Percentiles rank a stretch among this genome's conserved stretches.
Conservation (phyloP, 352 stramenopile species). For the Aphanomyces euteiches region DNA sequence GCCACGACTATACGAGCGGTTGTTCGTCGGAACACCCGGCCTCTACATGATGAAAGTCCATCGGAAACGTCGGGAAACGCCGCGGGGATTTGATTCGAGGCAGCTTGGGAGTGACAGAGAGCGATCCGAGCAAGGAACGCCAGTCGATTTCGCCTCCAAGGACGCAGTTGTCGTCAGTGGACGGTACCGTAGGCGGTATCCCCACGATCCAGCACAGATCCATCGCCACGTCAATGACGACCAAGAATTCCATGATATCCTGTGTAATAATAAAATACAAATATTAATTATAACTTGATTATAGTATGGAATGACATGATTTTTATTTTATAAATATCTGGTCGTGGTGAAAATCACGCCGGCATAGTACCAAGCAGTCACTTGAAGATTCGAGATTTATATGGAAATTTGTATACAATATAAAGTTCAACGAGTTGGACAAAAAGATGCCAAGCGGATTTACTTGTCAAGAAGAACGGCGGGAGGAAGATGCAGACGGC, state of each 20-base stretch:
- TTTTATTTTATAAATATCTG: constrained; percentile 3
- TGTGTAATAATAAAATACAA: background rate
- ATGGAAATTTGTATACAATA: background rate
- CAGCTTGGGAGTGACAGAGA: background rate
- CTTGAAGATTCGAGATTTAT: background rate
- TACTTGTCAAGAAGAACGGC: background rate
- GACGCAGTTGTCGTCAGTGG: background rate
- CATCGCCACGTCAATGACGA: background rate
- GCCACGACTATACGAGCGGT: background rate
- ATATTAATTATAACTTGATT: background rate
- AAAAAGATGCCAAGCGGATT: background rate
- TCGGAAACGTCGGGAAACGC: background rate
- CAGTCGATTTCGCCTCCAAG: background rate
- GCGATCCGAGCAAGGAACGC: background rate
- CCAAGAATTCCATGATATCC: background rate
- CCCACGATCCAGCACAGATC: background rate
- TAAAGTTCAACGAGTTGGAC: background rate
- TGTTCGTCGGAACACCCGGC: background rate
- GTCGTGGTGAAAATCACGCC: background rate
- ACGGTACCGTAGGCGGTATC: background rate
- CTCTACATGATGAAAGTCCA: background rate
- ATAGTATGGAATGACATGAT: background rate
- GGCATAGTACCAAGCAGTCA: background rate
- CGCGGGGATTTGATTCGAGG: background rate
- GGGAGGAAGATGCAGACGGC: too few species aligned